A percentile compares a stretch with the other conserved stretches of the same genome.
Evolutionary conservation across 352 stramenopile genomes (phyloP).

Genomic region (Phytophthora meadii): DNA sequence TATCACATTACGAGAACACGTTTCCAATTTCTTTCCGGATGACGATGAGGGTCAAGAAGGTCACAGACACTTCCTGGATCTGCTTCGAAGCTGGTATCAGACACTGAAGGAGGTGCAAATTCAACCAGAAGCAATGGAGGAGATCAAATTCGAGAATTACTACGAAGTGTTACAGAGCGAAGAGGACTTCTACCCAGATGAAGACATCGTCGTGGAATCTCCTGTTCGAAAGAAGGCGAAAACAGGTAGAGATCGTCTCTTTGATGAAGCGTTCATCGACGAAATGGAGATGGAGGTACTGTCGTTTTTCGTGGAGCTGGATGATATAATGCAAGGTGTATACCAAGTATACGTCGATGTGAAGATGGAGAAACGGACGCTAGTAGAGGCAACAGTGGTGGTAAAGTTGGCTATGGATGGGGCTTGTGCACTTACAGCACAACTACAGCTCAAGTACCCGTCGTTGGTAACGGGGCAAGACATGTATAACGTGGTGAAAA

Average conservation of each 20-base stretch:
- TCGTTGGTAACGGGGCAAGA: slow-evolving; percentile 12
- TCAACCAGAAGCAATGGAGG: not conserved
- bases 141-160: slow-evolving; percentile 23
- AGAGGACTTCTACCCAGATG: slow-evolving; percentile 12
- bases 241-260: slow-evolving; percentile 15
- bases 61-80: slow-evolving; percentile 10
- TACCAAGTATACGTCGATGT: slow-evolving; percentile 30
- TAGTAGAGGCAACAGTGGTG: slow-evolving; percentile 42
- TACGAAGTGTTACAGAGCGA: slow-evolving; percentile 16
- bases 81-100: slow-evolving; percentile 6
- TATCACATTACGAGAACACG: slow-evolving; percentile 24
- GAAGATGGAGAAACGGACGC: slow-evolving; percentile 34
- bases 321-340: slow-evolving; percentile 23
- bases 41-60: slow-evolving; percentile 6
- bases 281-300: slow-evolving; percentile 31
- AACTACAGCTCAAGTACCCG: slow-evolving; percentile 34
- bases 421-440: slow-evolving; percentile 12
- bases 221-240: not conserved
- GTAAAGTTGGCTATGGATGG: slow-evolving; percentile 31
- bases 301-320: slow-evolving; percentile 37
- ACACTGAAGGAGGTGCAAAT: not conserved
- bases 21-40: slow-evolving; percentile 19
- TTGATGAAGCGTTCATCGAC: slow-evolving; percentile 32
- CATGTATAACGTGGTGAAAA: not conserved
- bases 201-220: not conserved